Percentiles rank a stretch among this genome's conserved stretches.
These are phyloP conservation scores for Candida vartiovaarae DNA, from an alignment of 805 yeast genomes.

Conservation along the genomic window DNA sequence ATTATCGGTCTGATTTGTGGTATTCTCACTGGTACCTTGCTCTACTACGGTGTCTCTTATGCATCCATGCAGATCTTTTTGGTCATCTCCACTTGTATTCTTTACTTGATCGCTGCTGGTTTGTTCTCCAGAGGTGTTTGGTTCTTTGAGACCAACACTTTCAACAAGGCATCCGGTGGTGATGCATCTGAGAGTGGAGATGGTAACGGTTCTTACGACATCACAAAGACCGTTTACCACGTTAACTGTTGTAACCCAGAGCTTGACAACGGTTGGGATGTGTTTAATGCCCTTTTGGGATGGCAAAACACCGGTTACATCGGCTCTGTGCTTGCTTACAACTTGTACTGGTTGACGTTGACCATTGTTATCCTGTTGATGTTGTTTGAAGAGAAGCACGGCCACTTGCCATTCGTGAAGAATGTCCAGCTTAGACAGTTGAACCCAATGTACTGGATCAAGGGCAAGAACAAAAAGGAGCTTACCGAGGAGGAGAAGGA, in stretches of 20 bases:
- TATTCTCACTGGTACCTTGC: constrained; percentile 52
- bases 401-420: constrained; percentile 70
- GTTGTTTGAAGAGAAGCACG: constrained; percentile 78
- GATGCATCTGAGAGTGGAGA: constrained; percentile 90
- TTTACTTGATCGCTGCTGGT: constrained; percentile 88
- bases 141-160: constrained; percentile 71
- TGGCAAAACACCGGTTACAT: constrained; percentile 97
- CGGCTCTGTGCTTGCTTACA: constrained; percentile 86
- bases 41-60: constrained; percentile 78
- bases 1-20: constrained; percentile 83
- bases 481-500: constrained; percentile 45
- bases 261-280: constrained; percentile 91
- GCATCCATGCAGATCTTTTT: constrained; percentile 83
- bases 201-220: constrained; percentile 93
- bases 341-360: constrained; percentile 76
- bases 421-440: constrained; percentile 39
- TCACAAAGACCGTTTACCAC: constrained; percentile 81
- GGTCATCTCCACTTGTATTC: constrained; percentile 78
- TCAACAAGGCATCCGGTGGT: constrained; percentile 72
- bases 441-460: constrained; percentile 70
- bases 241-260: constrained; percentile 97
- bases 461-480: constrained; percentile 57
- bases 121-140: constrained; percentile 90
- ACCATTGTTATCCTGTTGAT: constrained; percentile 50
- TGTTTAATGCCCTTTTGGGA: constrained; percentile 88